Evolutionary conservation across 208 protist species (phyloP), one percentile per base, ranked within the genome.

Genomic region (Lotmaria passim): DNA sequence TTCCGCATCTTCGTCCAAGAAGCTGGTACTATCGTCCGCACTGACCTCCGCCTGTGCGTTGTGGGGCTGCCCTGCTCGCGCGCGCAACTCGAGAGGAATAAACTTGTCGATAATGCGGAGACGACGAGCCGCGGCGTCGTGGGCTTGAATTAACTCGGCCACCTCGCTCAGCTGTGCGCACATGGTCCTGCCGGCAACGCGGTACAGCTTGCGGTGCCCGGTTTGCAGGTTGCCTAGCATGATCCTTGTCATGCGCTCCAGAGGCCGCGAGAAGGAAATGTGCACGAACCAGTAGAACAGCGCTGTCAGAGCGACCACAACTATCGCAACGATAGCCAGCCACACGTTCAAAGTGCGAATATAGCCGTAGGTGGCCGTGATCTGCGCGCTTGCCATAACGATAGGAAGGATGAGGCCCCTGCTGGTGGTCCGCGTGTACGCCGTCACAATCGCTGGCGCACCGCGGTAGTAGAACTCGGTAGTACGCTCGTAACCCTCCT

Each of bases 51-150:
- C n/a, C n/a, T n/a, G n/a, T n/a, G n/a, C n/a, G n/a, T n/a, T n/a
- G n/a, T n/a, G n/a, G n/a, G n/a, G n/a, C n/a, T n/a, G n/a, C n/a
- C 33, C 26, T n/a, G 43, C 23, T 7, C 51, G 33, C 14, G 33
- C 17, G 2, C 57, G 38, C 52, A 52, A 14, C 41, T 65, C 47
- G 26, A 3, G 21, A 15, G 70, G 70, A 5, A 76, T 39, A 17
- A 76, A 76, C 28, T 30, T 31, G 30, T 70, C 59, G 23, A 76
- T 51, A 12, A 44, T 23, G 31, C 56, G 55, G 14, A 73, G 67
- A 3, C 55, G 70, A 6, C 41, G 38, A 30, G 62, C 48, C 19
- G 61, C 39, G 23, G 14, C 39, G 58, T 75, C 43, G 55, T 62
- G 26, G 7, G 70, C 61, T 24, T 56, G 14, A 15, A 71, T 34